Percentiles rank a stretch among this genome's conserved stretches.
Evolutionary conservation across 2,329 filamentous ascomycete species (phyloP).

Genomic region (Beauveria sp.): DNA sequence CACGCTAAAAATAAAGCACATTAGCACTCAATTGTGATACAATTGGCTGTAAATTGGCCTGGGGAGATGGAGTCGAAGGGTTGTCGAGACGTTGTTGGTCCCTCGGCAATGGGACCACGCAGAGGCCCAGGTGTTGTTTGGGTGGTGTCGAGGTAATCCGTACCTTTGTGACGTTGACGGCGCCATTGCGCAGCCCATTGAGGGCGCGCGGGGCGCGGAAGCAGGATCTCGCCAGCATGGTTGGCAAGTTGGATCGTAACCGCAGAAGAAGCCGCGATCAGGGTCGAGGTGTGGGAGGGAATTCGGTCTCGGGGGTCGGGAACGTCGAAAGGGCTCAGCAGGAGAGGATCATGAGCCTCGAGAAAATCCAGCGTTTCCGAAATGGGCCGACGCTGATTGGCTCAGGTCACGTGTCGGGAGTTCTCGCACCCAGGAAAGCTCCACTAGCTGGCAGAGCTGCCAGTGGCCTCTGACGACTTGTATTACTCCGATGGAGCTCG

Average conservation of each 20-base stretch:
- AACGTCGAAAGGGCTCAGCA: slow-evolving; percentile 30
- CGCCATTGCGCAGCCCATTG: slow-evolving; percentile 67
- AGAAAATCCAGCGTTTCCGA: slow-evolving; percentile 36
- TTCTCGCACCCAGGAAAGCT: slow-evolving; percentile 4
- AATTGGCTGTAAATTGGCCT: slow-evolving; percentile 15
- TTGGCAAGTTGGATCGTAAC: slow-evolving; percentile 40
- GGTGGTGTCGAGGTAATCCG: slow-evolving; percentile 21
- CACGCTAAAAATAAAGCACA: slow-evolving; percentile 40
- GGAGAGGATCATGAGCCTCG: slow-evolving; percentile 28
- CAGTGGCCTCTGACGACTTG: background rate
- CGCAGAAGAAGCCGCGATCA: slow-evolving; percentile 29
- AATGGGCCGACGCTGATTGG: slow-evolving; percentile 37
- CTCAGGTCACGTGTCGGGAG: slow-evolving; percentile 25
- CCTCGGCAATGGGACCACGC: slow-evolving; percentile 28
- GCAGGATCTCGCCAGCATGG: slow-evolving; percentile 89
- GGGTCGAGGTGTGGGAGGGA: slow-evolving; percentile 26
- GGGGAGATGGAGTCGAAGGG: slow-evolving; percentile 18
- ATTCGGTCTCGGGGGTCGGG: slow-evolving; percentile 28
- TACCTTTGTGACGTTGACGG: slow-evolving; percentile 69
- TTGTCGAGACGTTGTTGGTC: slow-evolving; percentile 23
- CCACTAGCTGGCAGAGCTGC: background rate
- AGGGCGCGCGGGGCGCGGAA: slow-evolving; percentile 82
- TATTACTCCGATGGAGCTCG: background rate
- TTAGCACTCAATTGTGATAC: slow-evolving; percentile 27
- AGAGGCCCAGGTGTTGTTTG: slow-evolving; percentile 14